Evolutionary conservation across 2,329 filamentous ascomycete species (phyloP).

Genomic region (Aureobasidium sp.): DNA sequence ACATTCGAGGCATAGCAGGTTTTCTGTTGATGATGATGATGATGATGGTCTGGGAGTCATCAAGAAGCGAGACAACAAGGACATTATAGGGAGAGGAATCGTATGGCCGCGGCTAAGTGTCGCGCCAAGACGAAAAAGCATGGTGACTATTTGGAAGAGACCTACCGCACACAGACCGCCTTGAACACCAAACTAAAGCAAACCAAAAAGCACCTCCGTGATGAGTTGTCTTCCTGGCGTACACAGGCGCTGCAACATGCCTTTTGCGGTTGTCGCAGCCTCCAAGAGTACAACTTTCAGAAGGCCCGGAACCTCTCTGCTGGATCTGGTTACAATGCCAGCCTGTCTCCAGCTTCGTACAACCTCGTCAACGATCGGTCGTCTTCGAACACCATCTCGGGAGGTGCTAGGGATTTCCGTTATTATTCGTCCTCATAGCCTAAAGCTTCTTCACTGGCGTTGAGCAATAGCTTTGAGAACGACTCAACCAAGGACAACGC

Average conservation of each 20-base stretch:
- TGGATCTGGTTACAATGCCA: too few relatives aligned
- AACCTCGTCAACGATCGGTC: too few relatives aligned
- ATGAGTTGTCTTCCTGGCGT: conserved; percentile 25
- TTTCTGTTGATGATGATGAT: conserved; percentile 16
- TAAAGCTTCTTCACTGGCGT: too few relatives aligned
- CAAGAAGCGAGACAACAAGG: conserved; percentile 47
- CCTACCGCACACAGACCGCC: conserved; percentile 31
- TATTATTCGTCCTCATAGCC: too few relatives aligned
- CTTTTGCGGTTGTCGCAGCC: conserved; percentile 24
- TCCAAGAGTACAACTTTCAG: conserved; percentile 27
- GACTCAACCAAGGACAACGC: too few relatives aligned
- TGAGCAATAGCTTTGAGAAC: too few relatives aligned
- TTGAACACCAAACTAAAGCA: conserved; percentile 24
- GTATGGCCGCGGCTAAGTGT: conserved; percentile 65
- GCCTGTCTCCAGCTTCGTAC: too few relatives aligned
- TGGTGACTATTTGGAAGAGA: conserved; percentile 41
- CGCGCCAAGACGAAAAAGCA: conserved; percentile 59
- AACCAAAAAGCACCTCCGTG: conserved; percentile 25
- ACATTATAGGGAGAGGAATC: conserved; percentile 61
- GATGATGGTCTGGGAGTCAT: conserved; percentile 17
- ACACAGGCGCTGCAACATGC: conserved; percentile 26
- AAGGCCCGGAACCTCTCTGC: conserved; percentile 18
- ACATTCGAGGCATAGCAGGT: conserved; percentile 16
- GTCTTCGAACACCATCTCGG: too few relatives aligned
- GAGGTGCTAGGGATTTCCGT: too few relatives aligned